Evolutionary conservation across 768 basidiomycete genomes (phyloP), one percentile per base, ranked within the genome.

Genomic region (Termitomyces sp.): DNA sequence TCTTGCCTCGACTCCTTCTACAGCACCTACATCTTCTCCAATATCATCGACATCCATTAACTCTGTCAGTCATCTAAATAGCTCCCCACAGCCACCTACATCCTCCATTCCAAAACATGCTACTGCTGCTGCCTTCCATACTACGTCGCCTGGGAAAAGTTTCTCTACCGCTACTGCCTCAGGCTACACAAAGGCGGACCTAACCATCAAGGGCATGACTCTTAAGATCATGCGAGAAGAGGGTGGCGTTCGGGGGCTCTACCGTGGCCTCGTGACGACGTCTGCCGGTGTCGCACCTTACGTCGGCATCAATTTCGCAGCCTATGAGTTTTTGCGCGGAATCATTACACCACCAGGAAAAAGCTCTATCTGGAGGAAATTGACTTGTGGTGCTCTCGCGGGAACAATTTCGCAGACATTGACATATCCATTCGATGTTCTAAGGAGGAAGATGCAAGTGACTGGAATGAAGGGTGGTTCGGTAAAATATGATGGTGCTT

Each of bases 401-500:
- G 93, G 93, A n/a, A 86, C 88, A 28, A 88, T 96, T 63, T 95
- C 94, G 13, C 93, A 98, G 72, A 93, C 94, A 52, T 73, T 98
- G 66, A 98, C 95, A 5, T 98, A 96, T 71, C 96, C 96, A 9
- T 92, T 97, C 67, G 96, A 99, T 70, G 92, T 98, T 5, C 73
- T 98, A 59, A 82, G 96, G 50, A 82, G 96, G 61, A 96, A 98
- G 79, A 94, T 98, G 89, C 96, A 98, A 71, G 91, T 96, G 60
- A 82, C 85, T 5, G 93, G 93, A 13, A 88, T 95, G 86, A 73
- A 81, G 65, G 77, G 74, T 13, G 81, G 80, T 18, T 76, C 79
- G 49, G 75, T 85, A 64, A 85, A 86, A 71, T 95, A 94, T 72
- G 85, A 74, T 46, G 91, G 92, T 9, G 95, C 93, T 6, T 59